A percentile compares a stretch with the other conserved stretches of the same genome.
phyloP scores from a whole-genome alignment of 2,329 filamentous ascomycete genomes.

The Curvularia eragrostidis region DNA sequence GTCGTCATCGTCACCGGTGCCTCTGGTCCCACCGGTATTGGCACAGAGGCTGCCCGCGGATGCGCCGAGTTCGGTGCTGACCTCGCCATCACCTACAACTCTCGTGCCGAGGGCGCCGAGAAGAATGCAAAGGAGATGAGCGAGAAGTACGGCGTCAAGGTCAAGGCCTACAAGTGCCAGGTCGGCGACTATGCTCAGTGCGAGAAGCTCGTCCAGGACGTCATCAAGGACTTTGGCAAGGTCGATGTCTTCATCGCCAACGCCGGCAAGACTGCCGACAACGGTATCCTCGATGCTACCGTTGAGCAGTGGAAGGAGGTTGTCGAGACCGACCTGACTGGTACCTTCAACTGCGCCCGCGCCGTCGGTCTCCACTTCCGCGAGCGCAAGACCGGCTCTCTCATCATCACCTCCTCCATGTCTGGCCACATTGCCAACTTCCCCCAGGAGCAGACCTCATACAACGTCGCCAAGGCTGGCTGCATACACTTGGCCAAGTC shows the following conservation, averaged over 20 bases:
- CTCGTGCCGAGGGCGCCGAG: conserved; percentile 66
- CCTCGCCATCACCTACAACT: conserved; percentile 71
- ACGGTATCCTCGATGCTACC: conserved; percentile 71
- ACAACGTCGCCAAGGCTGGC: conserved; percentile 65
- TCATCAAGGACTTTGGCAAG: conserved; percentile 73
- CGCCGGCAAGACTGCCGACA: conserved; percentile 73
- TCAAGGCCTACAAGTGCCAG: conserved; percentile 71
- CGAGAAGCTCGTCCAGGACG: conserved; percentile 63
- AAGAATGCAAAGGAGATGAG: conserved; percentile 69
- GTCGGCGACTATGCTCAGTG: conserved; percentile 64
- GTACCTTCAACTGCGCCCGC: conserved; percentile 85
- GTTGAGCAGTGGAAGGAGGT: conserved; percentile 78
- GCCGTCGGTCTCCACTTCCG: conserved; percentile 83
- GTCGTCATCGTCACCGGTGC: conserved; percentile 61
- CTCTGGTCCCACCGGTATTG: conserved; percentile 70
- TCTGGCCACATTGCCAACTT: conserved; percentile 85
- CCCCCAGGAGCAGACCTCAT: conserved; percentile 68
- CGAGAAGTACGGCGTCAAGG: conserved; percentile 68
- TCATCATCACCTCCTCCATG: conserved; percentile 75
- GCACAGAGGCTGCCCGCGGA: conserved; percentile 70
- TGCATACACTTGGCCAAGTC: conserved; percentile 69
- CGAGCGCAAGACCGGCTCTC: conserved; percentile 67
- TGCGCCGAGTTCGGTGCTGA: conserved; percentile 70
- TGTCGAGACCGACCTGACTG: conserved; percentile 86
- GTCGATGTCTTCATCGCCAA: conserved; percentile 73